Evolutionary conservation across 2,329 filamentous ascomycete species (phyloP), one percentile per base, ranked within the genome.

Genomic region (Hypoxylon sp.): DNA sequence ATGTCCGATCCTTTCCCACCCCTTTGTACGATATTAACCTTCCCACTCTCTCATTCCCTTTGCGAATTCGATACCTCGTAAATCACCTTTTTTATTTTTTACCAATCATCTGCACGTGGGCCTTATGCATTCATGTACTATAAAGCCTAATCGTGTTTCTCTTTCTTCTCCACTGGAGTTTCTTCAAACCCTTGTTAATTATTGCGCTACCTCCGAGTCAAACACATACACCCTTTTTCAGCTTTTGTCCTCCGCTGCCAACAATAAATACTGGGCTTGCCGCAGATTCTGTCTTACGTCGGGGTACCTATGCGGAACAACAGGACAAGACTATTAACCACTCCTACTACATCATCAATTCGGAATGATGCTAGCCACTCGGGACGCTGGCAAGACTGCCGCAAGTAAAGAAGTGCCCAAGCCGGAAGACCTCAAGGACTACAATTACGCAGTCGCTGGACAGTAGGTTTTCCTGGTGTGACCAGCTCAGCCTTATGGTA

Each of bases 361-460:
- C 10, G 43, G 56, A 57, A 68, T 59, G n/a, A 73, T 72, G 71
- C 51, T 64, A 52, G 43, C 57, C 39, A 50, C 64, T 4, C 70
- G 65, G 59, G 65, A 68, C 54, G 64, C 66, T 20, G 60, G 68
- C 62, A 75, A 71, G 62, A 73, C 49, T 50, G 67, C 62, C 43
- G 57, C 51, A 51, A 71, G 61, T 43, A 71, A 50, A 53, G 78
- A 77, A 69, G 78, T 88, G 41, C 86, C 89, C 55, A 85, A 85
- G 67, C 80, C 82, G 57, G 81, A 85, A 58, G 87, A 89, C 61
- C 82, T 94, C 47, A 82, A 88, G 69, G 84, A 88, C 56, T 95
- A 91, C 79, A 87, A 87, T 71, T 84, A 92, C 73, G 91, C 90
- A 52, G 92, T 93, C 65, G 92, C 92, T 66, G 92, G 92, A 79